Evolutionary conservation across 305 asterid species (phyloP).

Genomic region (Andrographis paniculata): DNA sequence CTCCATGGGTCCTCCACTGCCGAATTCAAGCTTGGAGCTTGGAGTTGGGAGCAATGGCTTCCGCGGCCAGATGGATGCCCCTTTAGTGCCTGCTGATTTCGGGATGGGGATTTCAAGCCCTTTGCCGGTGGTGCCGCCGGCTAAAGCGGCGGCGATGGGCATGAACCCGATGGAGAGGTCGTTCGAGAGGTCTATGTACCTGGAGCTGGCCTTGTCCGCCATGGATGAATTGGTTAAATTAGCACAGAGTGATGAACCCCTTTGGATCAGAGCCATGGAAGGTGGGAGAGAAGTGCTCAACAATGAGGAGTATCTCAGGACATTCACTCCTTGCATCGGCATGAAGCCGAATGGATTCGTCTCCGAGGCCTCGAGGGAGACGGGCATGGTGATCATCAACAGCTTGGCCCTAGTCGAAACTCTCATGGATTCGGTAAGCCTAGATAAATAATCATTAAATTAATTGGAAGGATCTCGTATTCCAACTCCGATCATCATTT

Average conservation of each 20-base stretch:
- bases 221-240: conserved; percentile 77
- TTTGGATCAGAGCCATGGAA: conserved; percentile 56
- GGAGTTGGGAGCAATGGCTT: conserved; percentile 67
- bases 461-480: too few species aligned
- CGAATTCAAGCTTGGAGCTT: conserved; percentile 70
- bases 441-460: too few species aligned
- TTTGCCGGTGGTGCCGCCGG: conserved; percentile 18
- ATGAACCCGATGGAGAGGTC: conserved; percentile 38
- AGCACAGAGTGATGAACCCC: conserved; percentile 62
- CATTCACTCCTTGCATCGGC: conserved; percentile 63
- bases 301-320: conserved; percentile 56
- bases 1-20: conserved; percentile 28
- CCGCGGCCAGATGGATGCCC: conserved; percentile 26
- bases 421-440: conserved; percentile 86
- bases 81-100: conserved; percentile 43
- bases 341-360: conserved; percentile 72
- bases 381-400: conserved; percentile 73
- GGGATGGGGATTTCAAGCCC: conserved; percentile 18
- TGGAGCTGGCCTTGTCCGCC: conserved; percentile 82
- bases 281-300: conserved; percentile 56
- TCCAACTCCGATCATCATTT: too few species aligned
- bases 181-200: conserved; percentile 58
- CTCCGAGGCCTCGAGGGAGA: conserved; percentile 78
- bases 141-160: conserved; percentile 23
- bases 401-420: conserved; percentile 91